phyloP scores from a whole-genome alignment of 768 basidiomycete species.

The Russula sp. region DNA sequence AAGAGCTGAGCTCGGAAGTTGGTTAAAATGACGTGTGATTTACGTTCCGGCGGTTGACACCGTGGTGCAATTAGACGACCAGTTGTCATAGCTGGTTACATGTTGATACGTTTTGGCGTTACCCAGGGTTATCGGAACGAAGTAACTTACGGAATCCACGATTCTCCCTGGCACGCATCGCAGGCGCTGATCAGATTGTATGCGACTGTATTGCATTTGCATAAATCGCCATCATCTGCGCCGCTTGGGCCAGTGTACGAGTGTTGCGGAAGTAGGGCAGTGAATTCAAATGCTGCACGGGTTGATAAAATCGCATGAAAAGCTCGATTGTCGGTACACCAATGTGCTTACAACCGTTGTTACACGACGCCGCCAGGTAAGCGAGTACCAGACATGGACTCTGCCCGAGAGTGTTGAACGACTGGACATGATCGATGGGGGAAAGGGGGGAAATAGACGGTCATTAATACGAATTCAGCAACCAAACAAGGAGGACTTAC shows the following conservation, averaged over 20 bases:
- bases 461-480: background rate
- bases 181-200: conserved; percentile 27
- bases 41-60: conserved; percentile 5
- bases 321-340: background rate
- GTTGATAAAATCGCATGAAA: background rate
- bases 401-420: conserved; percentile 12
- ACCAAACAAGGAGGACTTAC: conserved; percentile 1
- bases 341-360: conserved; percentile 10
- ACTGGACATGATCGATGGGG: background rate
- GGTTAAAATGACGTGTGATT: background rate
- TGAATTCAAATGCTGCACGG: background rate
- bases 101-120: background rate
- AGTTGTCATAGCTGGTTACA: conserved; percentile 12
- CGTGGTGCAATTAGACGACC: conserved; percentile 11
- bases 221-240: background rate
- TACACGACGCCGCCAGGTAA: background rate
- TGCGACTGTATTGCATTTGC: conserved; percentile 25
- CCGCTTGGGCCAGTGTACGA: conserved; percentile 12
- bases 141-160: conserved; percentile 14
- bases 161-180: conserved; percentile 22
- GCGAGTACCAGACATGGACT: conserved; percentile 9
- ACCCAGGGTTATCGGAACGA: background rate
- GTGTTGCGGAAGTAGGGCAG: background rate
- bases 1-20: background rate
- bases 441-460: background rate